phyloP scores from a whole-genome alignment of 768 basidiomycete species.

The Grammothele lineata region DNA sequence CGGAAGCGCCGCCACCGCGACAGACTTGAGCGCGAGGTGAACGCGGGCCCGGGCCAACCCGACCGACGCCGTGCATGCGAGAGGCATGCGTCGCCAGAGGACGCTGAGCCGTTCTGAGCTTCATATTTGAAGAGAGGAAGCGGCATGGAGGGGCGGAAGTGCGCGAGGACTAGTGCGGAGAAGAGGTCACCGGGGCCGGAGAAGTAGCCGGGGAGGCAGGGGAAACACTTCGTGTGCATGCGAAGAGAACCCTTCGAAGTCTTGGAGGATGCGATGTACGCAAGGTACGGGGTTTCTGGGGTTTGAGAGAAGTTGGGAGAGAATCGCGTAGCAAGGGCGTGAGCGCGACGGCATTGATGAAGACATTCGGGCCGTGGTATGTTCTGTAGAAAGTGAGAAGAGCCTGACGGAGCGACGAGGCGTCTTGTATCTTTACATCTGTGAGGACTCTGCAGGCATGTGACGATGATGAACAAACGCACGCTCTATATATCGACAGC shows the following conservation, averaged over 20 bases:
- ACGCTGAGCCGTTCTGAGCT: conserved; percentile 2
- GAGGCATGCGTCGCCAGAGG: conserved; percentile 27
- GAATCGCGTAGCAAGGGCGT: conserved; percentile 52
- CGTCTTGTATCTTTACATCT: conserved; percentile 59
- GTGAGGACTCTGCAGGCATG: conserved; percentile 62
- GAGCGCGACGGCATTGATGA: conserved; percentile 86
- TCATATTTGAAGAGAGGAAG: conserved; percentile 3
- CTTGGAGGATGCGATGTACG: conserved; percentile 67
- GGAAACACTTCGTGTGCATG: conserved; percentile 73
- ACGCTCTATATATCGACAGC: not conserved
- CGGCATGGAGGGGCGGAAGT: conserved; percentile 43
- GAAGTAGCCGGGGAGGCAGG: conserved; percentile 85
- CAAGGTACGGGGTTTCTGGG: conserved; percentile 45
- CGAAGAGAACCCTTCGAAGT: conserved; percentile 29
- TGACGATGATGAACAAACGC: conserved; percentile 1
- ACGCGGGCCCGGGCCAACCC: conserved; percentile 73
- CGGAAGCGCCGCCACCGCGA: conserved; percentile 51
- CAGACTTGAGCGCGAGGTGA: conserved; percentile 59
- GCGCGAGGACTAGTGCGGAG: conserved; percentile 84
- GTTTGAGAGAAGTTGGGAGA: conserved; percentile 45
- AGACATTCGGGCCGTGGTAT: conserved; percentile 78
- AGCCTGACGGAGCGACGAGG: conserved; percentile 61
- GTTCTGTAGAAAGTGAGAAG: conserved; percentile 70
- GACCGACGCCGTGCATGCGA: conserved; percentile 59
- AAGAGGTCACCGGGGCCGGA: conserved; percentile 97